Base-by-base conservation (phyloP, 352 stramenopile species). In the Pythium aphanidermatum region DNA sequence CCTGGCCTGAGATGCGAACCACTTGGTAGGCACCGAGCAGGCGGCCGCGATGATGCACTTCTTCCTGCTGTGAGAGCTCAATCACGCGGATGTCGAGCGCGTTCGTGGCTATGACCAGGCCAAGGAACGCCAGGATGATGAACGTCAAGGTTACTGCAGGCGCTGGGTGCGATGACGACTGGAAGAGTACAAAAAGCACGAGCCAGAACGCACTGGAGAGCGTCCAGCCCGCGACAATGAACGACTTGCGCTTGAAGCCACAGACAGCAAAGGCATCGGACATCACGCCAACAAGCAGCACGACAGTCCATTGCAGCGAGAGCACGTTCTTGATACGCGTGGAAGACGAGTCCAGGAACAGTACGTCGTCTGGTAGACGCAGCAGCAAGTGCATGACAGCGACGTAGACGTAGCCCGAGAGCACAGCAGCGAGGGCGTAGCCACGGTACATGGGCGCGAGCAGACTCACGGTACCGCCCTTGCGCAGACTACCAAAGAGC, bases 181-280 rank as follows among this genome's bases (percentile, higher is more conserved):
- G 45, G 35, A 60, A 60, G 27, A 66, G 26, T 24, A 53, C 23
- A 14, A 70, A 71, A 5, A 74, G 46, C 44, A 32, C 34, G 14
- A 60, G 29, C 60, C 60, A 77, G 16, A 65, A 44, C 23, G 47
- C 11, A 14, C 36, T 43, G 7, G 57, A 23, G 25, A 59, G 14
- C 13, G 39, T 34, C 66, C 66, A 83, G 24, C 78, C 84, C 13
- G 76, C 21, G 16, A 84, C 40, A 46, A 93, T 85, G 56, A 88
- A 92, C 8, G 77, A 64, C 50, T 87, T 90, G 27, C 81, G 60
- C 4, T 68, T 74, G 9, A 55, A 56, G 3, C 60, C 19, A 14
- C 51, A 40, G 2, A 60, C 56, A 1, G 64, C 57, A 33, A 55
- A 58, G 14, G 57, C 46, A 48, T 74, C 64, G 1, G 64, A 74